Evolutionary conservation across 176 grass and related monocot species (phyloP), one percentile per base, ranked within the genome.

Genomic region (Eragrostis curvula): DNA sequence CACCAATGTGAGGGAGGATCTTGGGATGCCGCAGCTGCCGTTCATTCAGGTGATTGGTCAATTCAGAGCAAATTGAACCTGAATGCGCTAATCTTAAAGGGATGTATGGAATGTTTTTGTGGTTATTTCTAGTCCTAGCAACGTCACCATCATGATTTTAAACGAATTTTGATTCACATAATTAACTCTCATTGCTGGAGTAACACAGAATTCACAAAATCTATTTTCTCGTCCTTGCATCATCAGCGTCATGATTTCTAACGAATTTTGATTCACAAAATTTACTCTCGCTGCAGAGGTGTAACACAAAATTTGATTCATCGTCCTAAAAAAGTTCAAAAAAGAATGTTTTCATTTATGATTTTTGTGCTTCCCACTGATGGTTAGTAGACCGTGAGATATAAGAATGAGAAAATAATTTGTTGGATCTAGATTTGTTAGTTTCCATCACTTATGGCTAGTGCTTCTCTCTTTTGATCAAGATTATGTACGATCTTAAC

Each of bases 1-100:
- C 28, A 45, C 62, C 44, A 71, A 98, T 75, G 61, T 95, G 50
- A 86, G 96, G 80, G 86, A 32, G 0, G 96, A 95, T 86, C 92
- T 98, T 64, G 84, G 41, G 48, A 69, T 85, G 30, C 92, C 90
- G 20, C 75, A 79, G 3, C 81, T 98, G 46, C 96, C 96, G 59
- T 93, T 98, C 84, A 91, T 98, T 82, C 92, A 98, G 96, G 96
- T 89, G 67, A 89, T 80, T 36, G 3, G 6, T 15, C 32, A 80
- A 32, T 73, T 66, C 24, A 55, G 50, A 74, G 40, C 52, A 64
- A 78, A 42, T 18, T 12, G 24, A 53, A 83, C n/a, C 53, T 15
- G n/a, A 17, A n/a, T 5, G 29, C 20, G 18, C 15, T 20, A 0
- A 39, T 36, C 28, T 8, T 32, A 70, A 27, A n/a, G n/a, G n/a